Base-by-base conservation (phyloP, 1,284 basidiomycete genomes). In the Abortiporus biennis region DNA sequence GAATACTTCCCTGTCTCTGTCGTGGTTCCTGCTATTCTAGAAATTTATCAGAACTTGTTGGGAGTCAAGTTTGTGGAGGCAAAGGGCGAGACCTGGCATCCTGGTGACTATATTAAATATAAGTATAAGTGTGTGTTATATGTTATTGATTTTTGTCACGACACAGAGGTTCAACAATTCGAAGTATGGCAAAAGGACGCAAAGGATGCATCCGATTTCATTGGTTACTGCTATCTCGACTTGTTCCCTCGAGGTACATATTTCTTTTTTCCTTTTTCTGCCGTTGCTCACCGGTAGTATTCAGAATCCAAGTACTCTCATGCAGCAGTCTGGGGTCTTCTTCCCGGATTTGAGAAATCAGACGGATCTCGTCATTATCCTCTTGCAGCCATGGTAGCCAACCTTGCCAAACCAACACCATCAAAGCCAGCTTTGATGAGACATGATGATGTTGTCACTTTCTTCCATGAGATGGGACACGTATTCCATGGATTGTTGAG, bases 401-500 rank as follows among this genome's bases (percentile, higher is more conserved):
- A 92, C 60, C 72, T 92, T 2, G 85, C 89, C 2, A 92, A 92
- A 57, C 73, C 85, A 2, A 88, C 86, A 0, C 77, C 81, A 0
- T 79, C 81, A 1, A 80, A 82, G 47, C 87, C 88, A 1, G 89
- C 89, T 11, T 67, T 92, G 20, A 85, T 93, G 85, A 70, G 78
- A 27, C 88, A 91, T 50, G 78, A 83, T 49, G 85, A 88, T 48
- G 84, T 85, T 2, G 84, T 84, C 17, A 86, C 82, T 0, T 85
- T 86, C 62, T 86, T 86, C 74, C 82, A 86, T 52, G 83, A 86
- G 59, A 84, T 90, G 79, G 90, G 90, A 0, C 90, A 92, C 52
- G 86, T 88, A 11, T 91, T 91, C 74, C 90, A 92, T 56, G 84
- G 82, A 1, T 62, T 92, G 38, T 64, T 89, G 40, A 85, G 81